Percentiles rank a stretch among this genome's conserved stretches.
phyloP scores from a whole-genome alignment of 2,329 filamentous ascomycete genomes.

The Phoma sp. region DNA sequence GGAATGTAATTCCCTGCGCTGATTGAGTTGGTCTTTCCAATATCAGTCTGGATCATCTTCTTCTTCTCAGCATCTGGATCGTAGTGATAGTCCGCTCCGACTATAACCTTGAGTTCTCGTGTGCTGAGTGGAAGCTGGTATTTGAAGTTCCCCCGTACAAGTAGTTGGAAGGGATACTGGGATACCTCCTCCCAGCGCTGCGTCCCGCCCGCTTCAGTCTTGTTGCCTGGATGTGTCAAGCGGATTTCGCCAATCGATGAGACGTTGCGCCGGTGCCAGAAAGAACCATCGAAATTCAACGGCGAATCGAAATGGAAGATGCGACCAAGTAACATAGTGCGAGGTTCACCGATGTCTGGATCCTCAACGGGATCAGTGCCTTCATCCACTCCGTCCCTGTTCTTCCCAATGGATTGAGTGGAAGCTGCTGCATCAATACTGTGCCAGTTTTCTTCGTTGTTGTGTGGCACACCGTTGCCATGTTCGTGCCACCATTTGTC shows the following conservation, averaged over 20 bases:
- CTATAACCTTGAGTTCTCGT: conserved; percentile 58
- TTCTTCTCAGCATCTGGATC: conserved; percentile 45
- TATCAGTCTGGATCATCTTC: conserved; percentile 27
- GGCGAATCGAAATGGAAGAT: conserved; percentile 87
- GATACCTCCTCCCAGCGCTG: conserved; percentile 90
- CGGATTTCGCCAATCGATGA: conserved; percentile 83
- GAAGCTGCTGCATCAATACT: conserved; percentile 20
- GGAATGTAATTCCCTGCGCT: conserved; percentile 25
- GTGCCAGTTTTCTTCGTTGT: conserved; percentile 36
- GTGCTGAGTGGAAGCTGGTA: conserved; percentile 72
- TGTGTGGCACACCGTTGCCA: conserved; percentile 27
- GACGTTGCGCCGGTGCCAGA: conserved; percentile 75
- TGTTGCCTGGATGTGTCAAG: conserved; percentile 82
- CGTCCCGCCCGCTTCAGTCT: conserved; percentile 79
- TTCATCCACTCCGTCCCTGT: conserved; percentile 51
- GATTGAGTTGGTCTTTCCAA: conserved; percentile 13
- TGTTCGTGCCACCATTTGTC: conserved; percentile 54
- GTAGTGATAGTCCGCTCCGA: conserved; percentile 49
- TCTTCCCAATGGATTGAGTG: conserved; percentile 10
- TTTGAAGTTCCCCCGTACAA: conserved; percentile 87
- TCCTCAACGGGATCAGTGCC: conserved; percentile 70
- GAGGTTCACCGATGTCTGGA: conserved; percentile 63
- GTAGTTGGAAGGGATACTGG: conserved; percentile 90
- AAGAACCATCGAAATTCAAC: conserved; percentile 86
- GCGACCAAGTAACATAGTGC: conserved; percentile 90